Evolutionary conservation across 1,284 basidiomycete species (phyloP).

Genomic region (Fomitiporia mediterranea): DNA sequence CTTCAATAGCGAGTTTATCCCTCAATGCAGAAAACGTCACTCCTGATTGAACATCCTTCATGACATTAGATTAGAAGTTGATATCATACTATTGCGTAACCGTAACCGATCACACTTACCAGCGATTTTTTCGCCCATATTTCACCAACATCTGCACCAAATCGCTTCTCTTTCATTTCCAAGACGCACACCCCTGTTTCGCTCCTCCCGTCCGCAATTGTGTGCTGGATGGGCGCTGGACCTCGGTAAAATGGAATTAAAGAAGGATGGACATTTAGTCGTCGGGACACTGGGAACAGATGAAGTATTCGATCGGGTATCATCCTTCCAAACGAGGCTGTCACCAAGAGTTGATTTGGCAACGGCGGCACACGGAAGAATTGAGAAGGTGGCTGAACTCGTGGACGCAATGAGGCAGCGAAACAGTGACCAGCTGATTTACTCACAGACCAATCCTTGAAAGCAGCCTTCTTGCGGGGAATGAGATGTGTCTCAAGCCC

Average conservation of each 20-base stretch:
- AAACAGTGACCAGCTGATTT: slow-evolving; percentile 7
- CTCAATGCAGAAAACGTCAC: slow-evolving; percentile 55
- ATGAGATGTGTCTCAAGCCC: slow-evolving; percentile 52
- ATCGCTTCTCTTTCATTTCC: slow-evolving; percentile 51
- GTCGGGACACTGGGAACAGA: slow-evolving; percentile 56
- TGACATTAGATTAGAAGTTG: not conserved
- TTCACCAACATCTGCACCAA: slow-evolving; percentile 59
- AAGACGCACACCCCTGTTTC: slow-evolving; percentile 71
- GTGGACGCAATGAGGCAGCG: not conserved
- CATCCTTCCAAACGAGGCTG: slow-evolving; percentile 91
- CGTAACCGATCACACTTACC: too few species aligned
- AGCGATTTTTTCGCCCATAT: slow-evolving; percentile 46
- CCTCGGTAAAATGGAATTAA: slow-evolving; percentile 87
- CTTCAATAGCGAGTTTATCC: slow-evolving; percentile 56
- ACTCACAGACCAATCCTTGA: slow-evolving; percentile 56
- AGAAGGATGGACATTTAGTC: slow-evolving; percentile 93
- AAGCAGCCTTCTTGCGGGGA: slow-evolving; percentile 47
- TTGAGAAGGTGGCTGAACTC: slow-evolving; percentile 40
- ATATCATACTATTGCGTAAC: not conserved
- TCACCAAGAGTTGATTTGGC: slow-evolving; percentile 64
- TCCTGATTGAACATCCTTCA: slow-evolving; percentile 44
- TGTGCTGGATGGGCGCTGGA: slow-evolving; percentile 88
- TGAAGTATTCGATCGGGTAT: slow-evolving; percentile 63
- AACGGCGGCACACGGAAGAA: slow-evolving; percentile 31
- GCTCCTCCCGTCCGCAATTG: slow-evolving; percentile 58